Evolutionary conservation across 2,329 filamentous ascomycete species (phyloP).

Genomic region (Fusarium circinatum): DNA sequence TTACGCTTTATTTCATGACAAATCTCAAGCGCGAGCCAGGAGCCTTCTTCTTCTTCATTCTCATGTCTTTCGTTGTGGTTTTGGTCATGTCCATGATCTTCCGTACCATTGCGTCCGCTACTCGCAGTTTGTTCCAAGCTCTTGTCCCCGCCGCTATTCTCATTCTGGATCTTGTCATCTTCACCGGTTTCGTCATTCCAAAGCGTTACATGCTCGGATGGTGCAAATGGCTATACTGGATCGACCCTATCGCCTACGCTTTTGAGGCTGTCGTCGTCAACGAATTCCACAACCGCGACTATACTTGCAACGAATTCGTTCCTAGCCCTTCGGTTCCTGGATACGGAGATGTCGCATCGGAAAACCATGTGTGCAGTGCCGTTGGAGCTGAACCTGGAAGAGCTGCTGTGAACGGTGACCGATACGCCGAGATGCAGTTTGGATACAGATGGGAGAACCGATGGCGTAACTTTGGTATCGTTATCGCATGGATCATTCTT

Average conservation of each 20-base stretch:
- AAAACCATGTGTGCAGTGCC: slow-evolving; percentile 56
- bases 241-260: slow-evolving; percentile 81
- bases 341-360: slow-evolving; percentile 39
- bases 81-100: slow-evolving; percentile 77
- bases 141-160: slow-evolving; percentile 45
- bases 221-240: slow-evolving; percentile 85
- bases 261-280: slow-evolving; percentile 87
- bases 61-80: slow-evolving; percentile 79
- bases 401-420: slow-evolving; percentile 56
- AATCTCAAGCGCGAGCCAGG: slow-evolving; percentile 79
- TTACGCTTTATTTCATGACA: slow-evolving; percentile 87
- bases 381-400: slow-evolving; percentile 59
- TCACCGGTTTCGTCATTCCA: slow-evolving; percentile 76
- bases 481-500: slow-evolving; percentile 72
- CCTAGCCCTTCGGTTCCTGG: slow-evolving; percentile 47
- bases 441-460: slow-evolving; percentile 67
- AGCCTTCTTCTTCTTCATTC: slow-evolving; percentile 85
- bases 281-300: slow-evolving; percentile 77
- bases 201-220: slow-evolving; percentile 78
- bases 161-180: slow-evolving; percentile 63
- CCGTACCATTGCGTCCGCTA: slow-evolving; percentile 47
- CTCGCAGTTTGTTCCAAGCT: slow-evolving; percentile 45
- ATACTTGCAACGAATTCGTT: slow-evolving; percentile 60
- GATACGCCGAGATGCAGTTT: slow-evolving; percentile 57
- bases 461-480: slow-evolving; percentile 78